A percentile compares a stretch with the other conserved stretches of the same genome.
Conservation (phyloP, 257 asterid species). For the Scutellaria galericulata region DNA sequence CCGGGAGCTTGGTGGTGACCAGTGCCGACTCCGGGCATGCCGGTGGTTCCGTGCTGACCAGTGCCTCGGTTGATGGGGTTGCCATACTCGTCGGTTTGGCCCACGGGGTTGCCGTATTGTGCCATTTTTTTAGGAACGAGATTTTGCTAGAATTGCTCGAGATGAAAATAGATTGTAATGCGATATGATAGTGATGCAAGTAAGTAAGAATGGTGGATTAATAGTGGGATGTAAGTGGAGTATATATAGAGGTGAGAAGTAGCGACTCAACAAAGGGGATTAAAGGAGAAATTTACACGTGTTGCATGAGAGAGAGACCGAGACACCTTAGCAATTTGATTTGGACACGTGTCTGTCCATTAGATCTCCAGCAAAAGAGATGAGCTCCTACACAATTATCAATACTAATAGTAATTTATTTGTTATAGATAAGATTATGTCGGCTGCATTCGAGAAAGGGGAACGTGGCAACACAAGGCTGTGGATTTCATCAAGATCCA, state of each 20-base stretch:
- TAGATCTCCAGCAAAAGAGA: background rate
- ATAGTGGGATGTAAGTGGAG: background rate
- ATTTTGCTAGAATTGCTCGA: too few relatives aligned
- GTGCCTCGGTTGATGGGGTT: slow-evolving; percentile 45
- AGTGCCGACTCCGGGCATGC: slow-evolving; percentile 30
- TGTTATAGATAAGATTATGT: background rate
- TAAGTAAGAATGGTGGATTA: background rate
- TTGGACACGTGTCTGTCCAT: background rate
- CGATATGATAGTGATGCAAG: background rate
- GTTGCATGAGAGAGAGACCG: background rate
- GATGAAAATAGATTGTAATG: background rate
- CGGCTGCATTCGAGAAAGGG: too few relatives aligned
- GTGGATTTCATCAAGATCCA: too few relatives aligned
- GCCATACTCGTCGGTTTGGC: slow-evolving; percentile 68
- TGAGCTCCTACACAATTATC: background rate
- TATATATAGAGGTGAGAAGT: slow-evolving; percentile 13
- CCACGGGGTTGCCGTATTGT: slow-evolving; percentile 39
- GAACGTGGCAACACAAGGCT: too few relatives aligned
- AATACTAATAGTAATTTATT: background rate
- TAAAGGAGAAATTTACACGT: background rate
- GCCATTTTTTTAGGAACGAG: slow-evolving; percentile 43
- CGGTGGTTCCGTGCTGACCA: background rate
- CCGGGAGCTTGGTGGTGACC: background rate
- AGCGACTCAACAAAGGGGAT: background rate
- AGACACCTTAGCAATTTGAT: slow-evolving; percentile 5